Evolutionary conservation across 2,329 filamentous ascomycete genomes (phyloP).

Genomic region (Diaporthe sp.): DNA sequence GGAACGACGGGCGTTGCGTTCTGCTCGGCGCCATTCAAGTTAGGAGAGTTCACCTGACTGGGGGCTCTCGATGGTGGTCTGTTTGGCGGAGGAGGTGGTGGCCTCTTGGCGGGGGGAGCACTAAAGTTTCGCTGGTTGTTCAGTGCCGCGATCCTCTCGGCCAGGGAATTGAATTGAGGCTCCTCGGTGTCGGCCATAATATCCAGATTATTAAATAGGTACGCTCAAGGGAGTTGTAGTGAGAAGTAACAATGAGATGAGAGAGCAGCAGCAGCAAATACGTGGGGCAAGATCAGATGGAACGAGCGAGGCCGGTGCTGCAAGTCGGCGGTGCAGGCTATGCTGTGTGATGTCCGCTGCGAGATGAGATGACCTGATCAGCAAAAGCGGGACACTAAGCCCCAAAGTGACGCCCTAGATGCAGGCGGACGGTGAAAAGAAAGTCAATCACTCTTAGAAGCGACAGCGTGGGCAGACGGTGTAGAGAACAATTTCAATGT

Average conservation of each 20-base stretch:
- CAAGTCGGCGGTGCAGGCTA: constrained; percentile 6
- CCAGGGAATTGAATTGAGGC: constrained; percentile 68
- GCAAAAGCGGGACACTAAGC: constrained; percentile 5
- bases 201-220: neutral
- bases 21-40: constrained; percentile 36
- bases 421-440: neutral
- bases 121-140: constrained; percentile 71
- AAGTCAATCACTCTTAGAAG: neutral
- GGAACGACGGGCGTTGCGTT: constrained; percentile 51
- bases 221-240: constrained; percentile 1
- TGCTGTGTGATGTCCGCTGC: neutral
- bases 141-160: constrained; percentile 72
- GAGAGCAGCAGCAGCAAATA: neutral
- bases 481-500: constrained; percentile 12
- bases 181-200: constrained; percentile 71
- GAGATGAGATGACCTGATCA: constrained; percentile 4
- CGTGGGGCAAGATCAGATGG: constrained; percentile 16
- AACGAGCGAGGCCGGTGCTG: neutral
- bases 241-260: constrained; percentile 1
- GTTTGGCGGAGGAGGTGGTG: constrained; percentile 58
- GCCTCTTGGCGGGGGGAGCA: constrained; percentile 49
- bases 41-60: constrained; percentile 37
- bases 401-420: neutral
- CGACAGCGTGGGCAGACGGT: neutral
- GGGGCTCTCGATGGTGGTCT: constrained; percentile 50